Conservation (phyloP, 208 protist species). For the Crithidia sp. region DNA sequence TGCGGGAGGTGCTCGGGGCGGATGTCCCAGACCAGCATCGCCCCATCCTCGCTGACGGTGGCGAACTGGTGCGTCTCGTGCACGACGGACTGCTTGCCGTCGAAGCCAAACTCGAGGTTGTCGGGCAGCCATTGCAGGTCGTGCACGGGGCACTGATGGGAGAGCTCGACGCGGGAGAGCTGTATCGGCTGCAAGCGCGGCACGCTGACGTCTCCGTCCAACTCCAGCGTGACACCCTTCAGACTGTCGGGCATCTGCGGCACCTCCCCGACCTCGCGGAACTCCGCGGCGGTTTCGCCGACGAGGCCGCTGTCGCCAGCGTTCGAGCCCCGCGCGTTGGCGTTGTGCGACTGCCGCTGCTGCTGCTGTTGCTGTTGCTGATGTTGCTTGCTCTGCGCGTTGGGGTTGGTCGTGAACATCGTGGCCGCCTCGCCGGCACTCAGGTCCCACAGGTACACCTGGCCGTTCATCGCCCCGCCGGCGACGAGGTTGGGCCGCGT, state of each 20-base stretch:
- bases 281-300: constrained; percentile 8
- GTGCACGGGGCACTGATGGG: constrained; percentile 85
- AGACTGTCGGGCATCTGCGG: constrained; percentile 72
- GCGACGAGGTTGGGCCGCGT: constrained; percentile 77
- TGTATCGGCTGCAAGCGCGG: constrained; percentile 84
- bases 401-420: constrained; percentile 21
- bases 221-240: constrained; percentile 70
- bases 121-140: constrained; percentile 87
- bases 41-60: constrained; percentile 88
- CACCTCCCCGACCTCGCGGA: constrained; percentile 71
- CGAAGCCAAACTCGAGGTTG: constrained; percentile 83
- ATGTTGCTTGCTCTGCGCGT: constrained; percentile 15
- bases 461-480: constrained; percentile 89
- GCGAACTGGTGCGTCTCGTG: constrained; percentile 85
- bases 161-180: constrained; percentile 83
- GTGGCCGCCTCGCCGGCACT: constrained; percentile 46
- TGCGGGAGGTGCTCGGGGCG: constrained; percentile 82
- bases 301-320: not conserved
- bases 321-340: not conserved
- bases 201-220: constrained; percentile 82
- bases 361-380: constrained; percentile 13
- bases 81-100: constrained; percentile 80
- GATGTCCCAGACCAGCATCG: constrained; percentile 89
- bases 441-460: constrained; percentile 92
- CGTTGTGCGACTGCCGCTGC: not conserved